Conservation (phyloP, 305 asterid species). For the Solanum aculeatissimum region DNA sequence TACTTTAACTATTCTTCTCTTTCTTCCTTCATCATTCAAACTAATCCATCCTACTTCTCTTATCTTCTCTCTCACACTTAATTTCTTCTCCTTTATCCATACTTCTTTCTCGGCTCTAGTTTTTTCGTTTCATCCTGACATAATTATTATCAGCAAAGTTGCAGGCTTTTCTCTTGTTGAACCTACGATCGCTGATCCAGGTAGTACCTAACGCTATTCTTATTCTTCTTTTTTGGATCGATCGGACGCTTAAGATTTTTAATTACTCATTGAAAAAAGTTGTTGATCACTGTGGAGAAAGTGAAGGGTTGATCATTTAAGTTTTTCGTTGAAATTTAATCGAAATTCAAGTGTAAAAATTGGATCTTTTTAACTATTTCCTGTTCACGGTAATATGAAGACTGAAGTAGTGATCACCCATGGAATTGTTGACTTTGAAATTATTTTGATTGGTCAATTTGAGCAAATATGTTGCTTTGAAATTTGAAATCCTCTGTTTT, state of each 20-base stretch:
- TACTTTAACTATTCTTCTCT: not conserved
- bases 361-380: not conserved
- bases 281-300: not conserved
- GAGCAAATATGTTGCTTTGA: not conserved
- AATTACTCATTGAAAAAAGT: not conserved
- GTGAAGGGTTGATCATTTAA: not conserved
- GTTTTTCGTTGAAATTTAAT: not conserved
- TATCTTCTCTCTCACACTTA: not conserved
- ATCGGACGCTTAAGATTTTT: not conserved
- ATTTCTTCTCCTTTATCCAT: constrained; percentile 1
- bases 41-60: not conserved
- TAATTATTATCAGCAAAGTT: not conserved
- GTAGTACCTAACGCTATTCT: not conserved
- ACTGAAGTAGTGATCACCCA: not conserved
- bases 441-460: not conserved
- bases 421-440: not conserved
- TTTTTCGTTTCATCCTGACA: not conserved
- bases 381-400: not conserved
- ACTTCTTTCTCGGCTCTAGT: not conserved
- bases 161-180: not conserved
- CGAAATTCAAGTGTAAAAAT: not conserved
- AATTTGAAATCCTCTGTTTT: not conserved
- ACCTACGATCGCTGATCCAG: not conserved
- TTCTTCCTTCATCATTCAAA: not conserved
- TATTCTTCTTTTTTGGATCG: not conserved